Evolutionary conservation across 1,139 yeast species (phyloP).

Genomic region (Candida tunisiensis): DNA sequence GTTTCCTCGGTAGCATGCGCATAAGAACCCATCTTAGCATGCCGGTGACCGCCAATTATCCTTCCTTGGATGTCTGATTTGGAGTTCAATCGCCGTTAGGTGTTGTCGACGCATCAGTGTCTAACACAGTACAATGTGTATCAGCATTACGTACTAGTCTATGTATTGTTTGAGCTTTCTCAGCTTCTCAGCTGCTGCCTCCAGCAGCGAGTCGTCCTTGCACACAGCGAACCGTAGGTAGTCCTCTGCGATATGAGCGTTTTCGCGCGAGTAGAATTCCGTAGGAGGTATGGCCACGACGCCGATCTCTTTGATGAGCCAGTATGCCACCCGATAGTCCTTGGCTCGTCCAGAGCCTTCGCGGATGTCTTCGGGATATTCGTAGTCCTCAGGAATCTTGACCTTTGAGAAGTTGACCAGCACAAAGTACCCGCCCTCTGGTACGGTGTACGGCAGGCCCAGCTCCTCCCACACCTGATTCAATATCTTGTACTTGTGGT

Average conservation of each 20-base stretch:
- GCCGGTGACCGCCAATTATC: slow-evolving; percentile 60
- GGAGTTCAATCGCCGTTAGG: too few species aligned
- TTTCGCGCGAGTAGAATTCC: slow-evolving; percentile 63
- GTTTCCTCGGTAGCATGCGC: slow-evolving; percentile 84
- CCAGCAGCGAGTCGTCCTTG: slow-evolving; percentile 67
- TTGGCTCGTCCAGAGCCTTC: slow-evolving; percentile 49
- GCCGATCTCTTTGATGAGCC: slow-evolving; percentile 86
- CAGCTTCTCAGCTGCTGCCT: slow-evolving; percentile 68
- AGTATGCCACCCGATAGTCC: slow-evolving; percentile 79
- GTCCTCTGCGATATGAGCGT: slow-evolving; percentile 63
- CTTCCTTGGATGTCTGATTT: slow-evolving; percentile 69
- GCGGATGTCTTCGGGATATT: slow-evolving; percentile 52
- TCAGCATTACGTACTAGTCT: slow-evolving; percentile 6
- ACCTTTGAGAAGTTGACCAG: slow-evolving; percentile 76
- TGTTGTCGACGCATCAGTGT: too few species aligned
- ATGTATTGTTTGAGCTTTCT: slow-evolving; percentile 48
- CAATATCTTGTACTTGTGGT: slow-evolving; percentile 53
- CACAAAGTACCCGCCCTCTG: slow-evolving; percentile 89
- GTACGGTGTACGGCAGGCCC: slow-evolving; percentile 70
- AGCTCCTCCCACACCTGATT: slow-evolving; percentile 69
- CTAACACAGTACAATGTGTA: too few species aligned
- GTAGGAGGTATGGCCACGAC: slow-evolving; percentile 96
- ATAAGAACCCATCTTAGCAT: slow-evolving; percentile 61
- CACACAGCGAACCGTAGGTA: slow-evolving; percentile 90
- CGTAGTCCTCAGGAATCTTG: slow-evolving; percentile 55